phyloP scores from a whole-genome alignment of 192 early-diverging fungal species.

The Umbelopsis vinacea region DNA sequence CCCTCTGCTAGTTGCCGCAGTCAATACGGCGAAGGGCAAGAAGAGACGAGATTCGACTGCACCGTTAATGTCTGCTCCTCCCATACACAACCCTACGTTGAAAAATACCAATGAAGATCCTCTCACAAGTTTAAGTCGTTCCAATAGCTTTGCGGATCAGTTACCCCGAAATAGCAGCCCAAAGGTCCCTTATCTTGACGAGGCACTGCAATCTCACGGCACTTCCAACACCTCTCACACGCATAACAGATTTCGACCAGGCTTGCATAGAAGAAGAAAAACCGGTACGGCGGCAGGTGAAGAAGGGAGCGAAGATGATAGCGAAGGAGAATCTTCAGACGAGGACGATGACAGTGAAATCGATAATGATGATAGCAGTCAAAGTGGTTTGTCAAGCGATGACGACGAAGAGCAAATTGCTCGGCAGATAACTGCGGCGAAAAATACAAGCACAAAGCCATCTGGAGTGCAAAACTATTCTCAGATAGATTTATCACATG shows the following conservation, averaged over 20 bases:
- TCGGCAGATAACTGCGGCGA: background rate
- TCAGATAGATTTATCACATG: background rate
- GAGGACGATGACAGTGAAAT: constrained; percentile 26
- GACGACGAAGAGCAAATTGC: constrained; percentile 25
- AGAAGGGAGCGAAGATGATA: constrained; percentile 14
- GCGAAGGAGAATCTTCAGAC: constrained; percentile 18
- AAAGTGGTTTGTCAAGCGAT: constrained; percentile 21
- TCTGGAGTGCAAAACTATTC: background rate
- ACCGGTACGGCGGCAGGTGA: background rate
- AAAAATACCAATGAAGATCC: background rate
- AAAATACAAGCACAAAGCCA: background rate
- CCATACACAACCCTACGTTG: constrained; percentile 18
- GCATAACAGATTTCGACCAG: background rate
- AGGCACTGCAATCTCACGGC: background rate
- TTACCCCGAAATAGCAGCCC: background rate
- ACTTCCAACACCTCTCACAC: background rate
- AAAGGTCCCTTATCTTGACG: constrained; percentile 3
- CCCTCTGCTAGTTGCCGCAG: background rate
- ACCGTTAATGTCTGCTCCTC: constrained; percentile 38
- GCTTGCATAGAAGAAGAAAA: constrained; percentile 24
- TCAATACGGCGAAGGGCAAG: constrained; percentile 9
- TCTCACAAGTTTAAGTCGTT: background rate
- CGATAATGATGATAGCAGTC: constrained; percentile 11
- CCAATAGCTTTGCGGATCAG: background rate
- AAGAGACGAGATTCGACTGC: constrained; percentile 38